phyloP scores from a whole-genome alignment of 2,329 filamentous ascomycete species.

The Fusarium humuli region DNA sequence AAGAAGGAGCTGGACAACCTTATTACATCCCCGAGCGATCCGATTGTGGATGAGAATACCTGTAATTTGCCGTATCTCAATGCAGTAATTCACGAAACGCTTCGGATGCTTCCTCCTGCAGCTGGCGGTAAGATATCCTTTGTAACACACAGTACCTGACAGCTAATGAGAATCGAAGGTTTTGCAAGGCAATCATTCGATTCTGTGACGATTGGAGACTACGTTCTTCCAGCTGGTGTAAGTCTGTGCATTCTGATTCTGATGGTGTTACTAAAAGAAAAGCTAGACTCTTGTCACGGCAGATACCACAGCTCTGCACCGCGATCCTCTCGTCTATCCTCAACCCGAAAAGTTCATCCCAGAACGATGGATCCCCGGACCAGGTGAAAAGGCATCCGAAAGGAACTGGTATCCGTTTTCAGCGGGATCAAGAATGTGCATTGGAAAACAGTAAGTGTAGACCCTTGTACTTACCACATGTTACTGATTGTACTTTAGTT shows the following conservation, averaged over 20 bases:
- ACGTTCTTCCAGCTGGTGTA: not conserved
- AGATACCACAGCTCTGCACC: not conserved
- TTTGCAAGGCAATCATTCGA: not conserved
- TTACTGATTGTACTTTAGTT: not conserved
- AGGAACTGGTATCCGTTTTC: not conserved
- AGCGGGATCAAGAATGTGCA: not conserved
- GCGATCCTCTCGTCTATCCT: not conserved
- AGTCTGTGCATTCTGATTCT: not conserved
- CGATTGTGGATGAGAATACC: not conserved
- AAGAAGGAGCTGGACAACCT: not conserved
- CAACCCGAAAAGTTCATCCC: not conserved
- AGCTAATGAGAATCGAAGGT: not conserved
- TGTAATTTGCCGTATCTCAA: not conserved
- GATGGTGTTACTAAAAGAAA: not conserved
- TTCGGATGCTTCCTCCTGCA: not conserved
- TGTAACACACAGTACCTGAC: rapidly evolving
- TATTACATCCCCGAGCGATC: not conserved
- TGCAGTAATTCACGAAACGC: not conserved
- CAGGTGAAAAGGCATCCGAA: not conserved
- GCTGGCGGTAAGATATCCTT: not conserved
- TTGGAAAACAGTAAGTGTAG: not conserved
- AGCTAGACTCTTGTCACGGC: not conserved
- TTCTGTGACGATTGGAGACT: not conserved
- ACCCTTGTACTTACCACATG: rapidly evolving
- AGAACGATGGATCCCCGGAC: not conserved